Conservation (phyloP, 495 filamentous ascomycete genomes). For the Aspergillus hancockii region DNA sequence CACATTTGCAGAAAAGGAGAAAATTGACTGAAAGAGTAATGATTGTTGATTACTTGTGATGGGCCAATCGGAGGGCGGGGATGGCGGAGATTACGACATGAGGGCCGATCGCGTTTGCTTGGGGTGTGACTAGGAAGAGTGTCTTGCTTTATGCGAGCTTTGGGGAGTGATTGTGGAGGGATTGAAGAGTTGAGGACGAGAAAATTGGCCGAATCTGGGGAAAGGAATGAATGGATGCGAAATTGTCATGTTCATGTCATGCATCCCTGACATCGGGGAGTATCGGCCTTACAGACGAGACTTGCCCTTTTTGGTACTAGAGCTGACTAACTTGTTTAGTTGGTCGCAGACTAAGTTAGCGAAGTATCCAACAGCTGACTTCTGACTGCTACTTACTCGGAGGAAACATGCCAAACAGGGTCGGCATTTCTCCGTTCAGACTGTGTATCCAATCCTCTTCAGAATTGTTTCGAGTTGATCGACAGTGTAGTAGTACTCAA, state of each 20-base stretch:
- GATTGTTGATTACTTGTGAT: background rate
- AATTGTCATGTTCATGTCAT: no score
- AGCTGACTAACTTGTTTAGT: background rate
- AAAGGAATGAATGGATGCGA: no score
- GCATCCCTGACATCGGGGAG: background rate
- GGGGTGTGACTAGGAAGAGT: background rate
- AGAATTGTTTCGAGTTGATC: background rate
- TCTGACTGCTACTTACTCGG: no score
- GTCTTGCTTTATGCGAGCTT: background rate
- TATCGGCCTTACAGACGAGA: background rate
- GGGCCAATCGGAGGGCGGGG: conserved; percentile 9
- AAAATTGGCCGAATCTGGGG: no score
- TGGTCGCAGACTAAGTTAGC: no score
- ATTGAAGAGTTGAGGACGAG: no score
- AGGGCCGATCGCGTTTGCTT: background rate
- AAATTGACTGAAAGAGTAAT: conserved; percentile 8
- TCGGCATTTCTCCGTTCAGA: background rate
- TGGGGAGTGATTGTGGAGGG: no score
- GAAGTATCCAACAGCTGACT: no score
- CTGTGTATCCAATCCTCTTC: no score
- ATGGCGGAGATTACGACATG: conserved; percentile 14
- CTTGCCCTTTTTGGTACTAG: background rate
- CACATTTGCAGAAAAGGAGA: background rate
- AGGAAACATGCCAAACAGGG: background rate
- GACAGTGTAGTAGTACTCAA: no score